Conservation (phyloP, 345 rosid species). For the Arabidopsis arenosa region DNA sequence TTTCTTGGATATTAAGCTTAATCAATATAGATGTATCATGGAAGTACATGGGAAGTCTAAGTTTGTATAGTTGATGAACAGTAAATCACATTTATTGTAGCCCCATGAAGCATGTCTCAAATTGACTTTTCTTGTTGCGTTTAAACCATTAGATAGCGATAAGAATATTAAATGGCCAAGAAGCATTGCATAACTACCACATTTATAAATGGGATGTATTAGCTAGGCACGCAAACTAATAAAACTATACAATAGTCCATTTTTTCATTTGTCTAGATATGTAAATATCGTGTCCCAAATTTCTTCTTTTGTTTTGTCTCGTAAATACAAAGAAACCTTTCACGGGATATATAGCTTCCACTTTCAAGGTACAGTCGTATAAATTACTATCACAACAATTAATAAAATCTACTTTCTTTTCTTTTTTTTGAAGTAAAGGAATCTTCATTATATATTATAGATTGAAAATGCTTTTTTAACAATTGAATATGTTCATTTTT, state of each 20-base stretch:
- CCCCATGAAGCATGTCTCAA: conserved; percentile 19
- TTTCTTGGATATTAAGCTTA: not conserved
- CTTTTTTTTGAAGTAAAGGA: not conserved
- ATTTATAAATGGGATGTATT: not conserved
- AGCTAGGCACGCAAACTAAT: conserved; percentile 5
- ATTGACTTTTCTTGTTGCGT: conserved; percentile 1
- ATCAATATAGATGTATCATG: not conserved
- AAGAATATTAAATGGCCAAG: conserved; percentile 11
- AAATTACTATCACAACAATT: not conserved
- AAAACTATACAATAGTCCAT: not conserved
- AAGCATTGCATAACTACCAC: not conserved
- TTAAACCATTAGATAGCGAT: not conserved
- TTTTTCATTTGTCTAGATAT: not conserved
- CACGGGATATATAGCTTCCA: not conserved
- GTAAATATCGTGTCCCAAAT: not conserved
- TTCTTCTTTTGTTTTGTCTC: not conserved
- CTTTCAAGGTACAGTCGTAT: not conserved
- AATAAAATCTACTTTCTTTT: not conserved
- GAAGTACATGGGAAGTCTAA: conserved; percentile 17
- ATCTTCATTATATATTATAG: not conserved
- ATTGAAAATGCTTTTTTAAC: not conserved
- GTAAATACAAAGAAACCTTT: not conserved
- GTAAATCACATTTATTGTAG: conserved; percentile 20
- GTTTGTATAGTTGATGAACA: conserved; percentile 18
- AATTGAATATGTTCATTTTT: not conserved